Evolutionary conservation across 2,329 filamentous ascomycete genomes (phyloP).

Genomic region (Ascosphaera aggregata): DNA sequence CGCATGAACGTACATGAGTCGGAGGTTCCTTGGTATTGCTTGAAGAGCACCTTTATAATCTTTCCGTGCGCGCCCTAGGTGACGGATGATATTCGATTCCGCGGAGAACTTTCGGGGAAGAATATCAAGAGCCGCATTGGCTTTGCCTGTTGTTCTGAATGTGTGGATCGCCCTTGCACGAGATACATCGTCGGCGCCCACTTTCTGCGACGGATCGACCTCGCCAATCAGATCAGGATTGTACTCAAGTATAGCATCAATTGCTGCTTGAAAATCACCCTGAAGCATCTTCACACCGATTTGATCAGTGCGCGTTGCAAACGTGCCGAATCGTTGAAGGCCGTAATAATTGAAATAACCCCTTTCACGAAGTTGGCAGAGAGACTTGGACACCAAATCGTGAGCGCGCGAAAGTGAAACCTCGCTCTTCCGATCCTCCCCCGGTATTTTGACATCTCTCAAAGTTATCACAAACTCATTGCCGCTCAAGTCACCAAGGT

Average conservation of each 20-base stretch:
- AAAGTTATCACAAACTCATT: constrained; percentile 89
- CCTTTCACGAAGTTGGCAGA: constrained; percentile 42
- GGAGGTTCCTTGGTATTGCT: constrained; percentile 56
- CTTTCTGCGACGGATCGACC: constrained; percentile 20
- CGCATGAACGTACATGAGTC: constrained; percentile 89
- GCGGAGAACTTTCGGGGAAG: constrained; percentile 66
- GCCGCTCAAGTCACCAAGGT: constrained; percentile 61
- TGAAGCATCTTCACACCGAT: constrained; percentile 67
- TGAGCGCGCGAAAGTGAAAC: constrained; percentile 17
- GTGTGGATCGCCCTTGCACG: constrained; percentile 57
- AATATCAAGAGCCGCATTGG: constrained; percentile 35
- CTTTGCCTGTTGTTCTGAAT: constrained; percentile 40
- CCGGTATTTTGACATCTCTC: constrained; percentile 51
- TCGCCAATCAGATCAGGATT: constrained; percentile 36
- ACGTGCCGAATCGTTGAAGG: constrained; percentile 88
- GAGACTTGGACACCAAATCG: constrained; percentile 27
- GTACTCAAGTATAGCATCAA: constrained; percentile 54
- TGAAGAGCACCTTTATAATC: constrained; percentile 68
- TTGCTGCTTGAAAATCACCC: constrained; percentile 57
- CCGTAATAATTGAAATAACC: constrained; percentile 98
- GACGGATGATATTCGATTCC: constrained; percentile 55
- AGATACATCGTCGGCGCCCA: constrained; percentile 41
- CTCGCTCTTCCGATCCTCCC: neutral
- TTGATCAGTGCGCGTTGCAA: constrained; percentile 61
- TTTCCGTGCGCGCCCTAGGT: constrained; percentile 33